Conservation (phyloP, 495 filamentous ascomycete genomes). For the Thozetella sp. region DNA sequence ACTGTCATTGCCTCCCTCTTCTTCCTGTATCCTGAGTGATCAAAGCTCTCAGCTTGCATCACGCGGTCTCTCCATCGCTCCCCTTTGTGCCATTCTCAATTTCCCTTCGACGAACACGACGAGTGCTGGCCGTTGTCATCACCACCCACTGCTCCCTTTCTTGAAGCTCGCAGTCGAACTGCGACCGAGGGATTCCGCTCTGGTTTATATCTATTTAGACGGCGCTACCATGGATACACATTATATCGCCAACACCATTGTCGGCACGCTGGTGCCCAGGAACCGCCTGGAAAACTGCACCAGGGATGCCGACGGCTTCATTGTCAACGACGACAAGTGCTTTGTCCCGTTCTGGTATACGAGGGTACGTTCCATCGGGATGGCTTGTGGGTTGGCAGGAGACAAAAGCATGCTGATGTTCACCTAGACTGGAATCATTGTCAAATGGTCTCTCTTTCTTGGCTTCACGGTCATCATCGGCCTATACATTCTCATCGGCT, state of each 20-base stretch:
- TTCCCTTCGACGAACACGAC: too few species aligned
- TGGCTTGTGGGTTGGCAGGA: not conserved
- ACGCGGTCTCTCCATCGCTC: too few species aligned
- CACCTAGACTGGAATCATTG: conserved; percentile 54
- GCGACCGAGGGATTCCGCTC: too few species aligned
- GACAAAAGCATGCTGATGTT: conserved; percentile 1
- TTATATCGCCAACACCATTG: not conserved
- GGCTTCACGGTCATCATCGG: conserved; percentile 49
- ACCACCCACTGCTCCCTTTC: too few species aligned
- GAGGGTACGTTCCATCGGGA: conserved; percentile 23
- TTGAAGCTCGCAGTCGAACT: too few species aligned
- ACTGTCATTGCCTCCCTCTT: not conserved
- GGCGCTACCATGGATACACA: not conserved
- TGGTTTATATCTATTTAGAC: too few species aligned
- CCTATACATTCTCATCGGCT: conserved; percentile 58
- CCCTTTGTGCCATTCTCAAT: too few species aligned
- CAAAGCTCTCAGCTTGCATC: too few species aligned
- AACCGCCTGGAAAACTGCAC: conserved; percentile 5
- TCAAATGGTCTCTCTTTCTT: conserved; percentile 73
- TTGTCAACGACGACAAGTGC: conserved; percentile 31
- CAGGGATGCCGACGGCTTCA: conserved; percentile 19
- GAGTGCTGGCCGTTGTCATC: too few species aligned
- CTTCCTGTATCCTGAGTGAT: too few species aligned
- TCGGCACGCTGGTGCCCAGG: not conserved
- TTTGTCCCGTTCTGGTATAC: conserved; percentile 46